phyloP scores from a whole-genome alignment of 495 filamentous ascomycete species.

The Neurospora sp. region DNA sequence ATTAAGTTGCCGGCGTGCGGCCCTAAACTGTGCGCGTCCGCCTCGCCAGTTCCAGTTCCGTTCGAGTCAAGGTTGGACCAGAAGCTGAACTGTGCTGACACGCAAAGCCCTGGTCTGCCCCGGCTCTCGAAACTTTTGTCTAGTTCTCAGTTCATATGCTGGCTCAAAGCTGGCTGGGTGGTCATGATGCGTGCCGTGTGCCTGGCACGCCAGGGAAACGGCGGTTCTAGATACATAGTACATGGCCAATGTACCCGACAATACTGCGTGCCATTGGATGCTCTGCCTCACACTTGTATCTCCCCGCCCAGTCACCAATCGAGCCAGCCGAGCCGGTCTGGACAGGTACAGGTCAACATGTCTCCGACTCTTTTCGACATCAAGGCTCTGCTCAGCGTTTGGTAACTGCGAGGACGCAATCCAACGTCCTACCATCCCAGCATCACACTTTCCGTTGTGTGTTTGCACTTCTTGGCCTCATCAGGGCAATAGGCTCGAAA shows the following conservation, averaged over 20 bases:
- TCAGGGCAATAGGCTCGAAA: not conserved
- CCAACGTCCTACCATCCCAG: slow-evolving; percentile 6
- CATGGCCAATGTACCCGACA: not conserved
- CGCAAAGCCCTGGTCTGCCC: not conserved
- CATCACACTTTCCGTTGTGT: slow-evolving; percentile 1
- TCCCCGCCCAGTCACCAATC: not conserved
- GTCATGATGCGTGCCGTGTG: not conserved
- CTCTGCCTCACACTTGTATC: not conserved
- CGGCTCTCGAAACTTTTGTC: not conserved
- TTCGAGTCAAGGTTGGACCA: not conserved
- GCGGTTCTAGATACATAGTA: not conserved
- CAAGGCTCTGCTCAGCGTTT: not conserved
- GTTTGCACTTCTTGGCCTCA: slow-evolving; percentile 2
- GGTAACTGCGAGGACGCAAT: not conserved
- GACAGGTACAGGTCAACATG: not conserved
- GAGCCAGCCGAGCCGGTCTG: not conserved
- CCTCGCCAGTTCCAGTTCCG: not conserved
- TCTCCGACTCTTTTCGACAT: not conserved
- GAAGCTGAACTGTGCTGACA: not conserved
- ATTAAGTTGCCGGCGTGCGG: not conserved
- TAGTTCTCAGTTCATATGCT: not conserved
- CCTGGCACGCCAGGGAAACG: not conserved
- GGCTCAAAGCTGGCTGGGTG: not conserved
- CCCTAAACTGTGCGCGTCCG: not conserved
- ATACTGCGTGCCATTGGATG: not conserved